Evolutionary conservation across 768 basidiomycete species (phyloP), one percentile per base, ranked within the genome.

Genomic region (Steccherinum ochraceum): DNA sequence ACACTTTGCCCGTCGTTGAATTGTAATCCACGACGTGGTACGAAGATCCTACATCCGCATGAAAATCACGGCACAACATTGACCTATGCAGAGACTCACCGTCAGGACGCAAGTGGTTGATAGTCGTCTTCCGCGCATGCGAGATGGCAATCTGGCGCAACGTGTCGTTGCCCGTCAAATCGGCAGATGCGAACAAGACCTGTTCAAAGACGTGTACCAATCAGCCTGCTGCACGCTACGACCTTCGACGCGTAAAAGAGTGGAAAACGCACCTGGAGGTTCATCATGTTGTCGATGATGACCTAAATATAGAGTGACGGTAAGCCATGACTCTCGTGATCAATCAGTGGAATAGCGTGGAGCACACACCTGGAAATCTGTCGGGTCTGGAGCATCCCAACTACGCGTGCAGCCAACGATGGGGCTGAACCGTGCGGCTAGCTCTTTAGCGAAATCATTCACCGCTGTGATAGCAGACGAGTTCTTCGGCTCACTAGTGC

Each of bases 231-330:
- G 4, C 20, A 43, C 23, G 19, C 4, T 11, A 23, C 13, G 3
- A 19, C n/a, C 27, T 5, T 1, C 4, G 26, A 1, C 11, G n/a
- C 3, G 18, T 21, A 24, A 3, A 13, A 26, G 16, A 16, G 49
- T 12, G 18, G 24, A 27, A 19, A 52, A 12, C 55, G 27, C 21
- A 71, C 67, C 52, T 86, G 83, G 18, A 88, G 74, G 57, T 83
- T 87, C 82, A 88, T 85, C 84, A 87, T 84, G 61, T 84, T 86
- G 67, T 87, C 84, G 43, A 86, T 85, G 62, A 87, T 85, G 46
- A 86, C 84, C 79, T 78, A 53, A 35, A 35, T 16, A 16, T 20
- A 40, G 44, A 20, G 26, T 41, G n/a, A 25, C 25, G 13, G 45
- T 52, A 48, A 26, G 25, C 20, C 27, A 21, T 4, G 12, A 27